Base-by-base conservation (phyloP, 331 rosid species). In the Pyrus hybrid region DNA sequence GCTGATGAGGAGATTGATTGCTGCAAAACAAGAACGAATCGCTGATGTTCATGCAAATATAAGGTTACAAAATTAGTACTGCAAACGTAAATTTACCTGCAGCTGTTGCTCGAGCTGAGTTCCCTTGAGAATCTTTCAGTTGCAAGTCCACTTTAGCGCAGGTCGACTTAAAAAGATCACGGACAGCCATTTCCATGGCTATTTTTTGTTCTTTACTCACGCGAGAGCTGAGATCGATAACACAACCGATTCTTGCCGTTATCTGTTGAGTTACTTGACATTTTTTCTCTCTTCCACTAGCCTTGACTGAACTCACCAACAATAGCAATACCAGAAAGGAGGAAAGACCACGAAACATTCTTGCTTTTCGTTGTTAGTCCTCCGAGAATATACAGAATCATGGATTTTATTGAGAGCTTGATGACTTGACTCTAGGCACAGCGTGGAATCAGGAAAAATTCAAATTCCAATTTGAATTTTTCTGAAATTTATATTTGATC, bases 151-250 rank as follows among this genome's bases (percentile, higher is more conserved):
- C 41, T 26, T 65, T 17, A 26, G 18, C 25, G 57, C 82, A 74
- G 41, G 53, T 75, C 1, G 76, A 76, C 23, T 3, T 67, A 70
- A 21, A 45, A 26, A 72, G 63, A 20, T 80, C 85, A 57, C 64
- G 26, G 30, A 68, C 10, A 6, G 90, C 89, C 72, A 87, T 75
- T 25, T 87, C 73, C 83, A 87, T 86, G 67, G 89, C 90, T 14
- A 41, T 70, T 72, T 74, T 84, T 60, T 84, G 83, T 60, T 87
- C 89, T 63, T 79, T 87, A 1, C 86, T 89, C 35, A 85, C 10
- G 8, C 82, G 81, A 30, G 82, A 76, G 22, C 28, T 35, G 45
- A 57, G 22, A 54, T 82, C 81, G 51, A 80, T 30, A 26, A 78
- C 65, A 6, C 51, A 81, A 47, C 86, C 85, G 21, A 80, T 53